A percentile compares a stretch with the other conserved stretches of the same genome.
These are phyloP conservation scores for Pistacia atlantica DNA, from an alignment of 345 rosid genomes.

Conservation along the genomic window DNA sequence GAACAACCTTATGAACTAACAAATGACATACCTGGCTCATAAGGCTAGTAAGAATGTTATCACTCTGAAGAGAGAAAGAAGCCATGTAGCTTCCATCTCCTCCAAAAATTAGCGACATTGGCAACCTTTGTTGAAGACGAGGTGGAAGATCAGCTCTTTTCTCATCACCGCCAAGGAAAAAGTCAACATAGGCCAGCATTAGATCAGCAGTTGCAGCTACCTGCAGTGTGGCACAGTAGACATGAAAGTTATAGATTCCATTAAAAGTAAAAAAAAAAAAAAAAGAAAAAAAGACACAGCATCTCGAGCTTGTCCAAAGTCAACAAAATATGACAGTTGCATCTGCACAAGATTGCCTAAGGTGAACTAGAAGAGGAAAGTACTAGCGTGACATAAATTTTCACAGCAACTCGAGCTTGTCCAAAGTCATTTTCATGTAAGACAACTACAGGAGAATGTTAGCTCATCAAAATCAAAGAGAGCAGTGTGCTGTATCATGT, in stretches of 20 bases:
- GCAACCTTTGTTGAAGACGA: constrained; percentile 70
- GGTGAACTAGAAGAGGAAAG: not conserved
- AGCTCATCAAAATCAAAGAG: not conserved
- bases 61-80: constrained; percentile 81
- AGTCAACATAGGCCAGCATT: constrained; percentile 85
- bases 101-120: constrained; percentile 76
- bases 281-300: not conserved
- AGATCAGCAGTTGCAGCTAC: constrained; percentile 85
- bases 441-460: not conserved
- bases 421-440: not conserved
- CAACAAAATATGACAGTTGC: not conserved
- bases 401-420: not conserved
- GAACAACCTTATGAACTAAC: not conserved
- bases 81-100: constrained; percentile 97
- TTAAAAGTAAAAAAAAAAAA: not conserved
- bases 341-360: constrained; percentile 6
- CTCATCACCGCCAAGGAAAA: constrained; percentile 95
- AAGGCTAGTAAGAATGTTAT: constrained; percentile 82
- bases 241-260: not conserved
- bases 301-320: too few species aligned
- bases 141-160: constrained; percentile 89
- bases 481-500: not conserved
- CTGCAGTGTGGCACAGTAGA: constrained; percentile 35
- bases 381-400: not conserved
- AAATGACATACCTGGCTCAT: constrained; percentile 70